Conservation (phyloP, 2,329 filamentous ascomycete genomes). For the Xylaria sp. region DNA sequence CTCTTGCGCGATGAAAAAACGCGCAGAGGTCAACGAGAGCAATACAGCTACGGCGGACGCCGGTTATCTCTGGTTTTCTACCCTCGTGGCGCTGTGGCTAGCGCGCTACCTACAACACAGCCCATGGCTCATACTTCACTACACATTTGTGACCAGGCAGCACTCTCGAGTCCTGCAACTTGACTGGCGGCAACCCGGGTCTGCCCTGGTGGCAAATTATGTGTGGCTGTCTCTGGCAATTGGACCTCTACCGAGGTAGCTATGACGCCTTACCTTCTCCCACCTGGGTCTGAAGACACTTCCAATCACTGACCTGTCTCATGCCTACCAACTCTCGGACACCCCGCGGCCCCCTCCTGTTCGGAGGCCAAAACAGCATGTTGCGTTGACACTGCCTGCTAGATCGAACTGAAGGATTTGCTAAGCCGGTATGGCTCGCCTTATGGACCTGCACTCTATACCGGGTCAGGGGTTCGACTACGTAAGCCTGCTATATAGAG, state of each 20-base stretch:
- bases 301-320: neutral
- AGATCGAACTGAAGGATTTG: neutral
- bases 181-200: neutral
- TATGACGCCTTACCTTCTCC: neutral
- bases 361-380: neutral
- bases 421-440: neutral
- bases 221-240: neutral
- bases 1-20: neutral
- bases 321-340: neutral
- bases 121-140: neutral
- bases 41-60: neutral
- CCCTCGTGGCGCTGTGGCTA: neutral
- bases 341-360: neutral
- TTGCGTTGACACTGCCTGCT: conserved; percentile 3
- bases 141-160: conserved; percentile 1
- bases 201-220: conserved; percentile 20
- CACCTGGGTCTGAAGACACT: neutral
- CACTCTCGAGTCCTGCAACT: neutral
- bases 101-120: conserved; percentile 5
- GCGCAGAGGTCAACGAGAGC: neutral
- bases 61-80: neutral
- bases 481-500: conserved; percentile 10
- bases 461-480: neutral
- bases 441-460: too few species aligned
- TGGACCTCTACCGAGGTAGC: neutral